phyloP scores from a whole-genome alignment of 768 basidiomycete species.

The Cystobasidium ongulense region DNA sequence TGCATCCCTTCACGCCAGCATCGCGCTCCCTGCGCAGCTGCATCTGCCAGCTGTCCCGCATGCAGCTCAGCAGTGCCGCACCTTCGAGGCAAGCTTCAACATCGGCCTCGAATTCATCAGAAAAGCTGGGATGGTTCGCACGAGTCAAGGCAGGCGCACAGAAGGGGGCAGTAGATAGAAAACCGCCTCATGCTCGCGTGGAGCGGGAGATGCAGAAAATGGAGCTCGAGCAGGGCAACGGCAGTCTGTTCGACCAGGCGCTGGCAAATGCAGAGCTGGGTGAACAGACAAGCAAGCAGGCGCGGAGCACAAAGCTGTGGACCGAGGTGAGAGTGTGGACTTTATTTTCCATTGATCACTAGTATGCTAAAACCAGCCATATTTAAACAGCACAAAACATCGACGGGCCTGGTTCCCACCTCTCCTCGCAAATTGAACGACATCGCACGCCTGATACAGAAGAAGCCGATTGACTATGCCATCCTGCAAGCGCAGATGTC shows the following conservation, averaged over 20 bases:
- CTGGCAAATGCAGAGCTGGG: neutral
- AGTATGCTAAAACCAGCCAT: neutral
- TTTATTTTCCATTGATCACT: no score
- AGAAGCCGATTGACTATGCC: conserved; percentile 85
- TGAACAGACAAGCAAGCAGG: neutral
- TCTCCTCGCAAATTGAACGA: conserved; percentile 80
- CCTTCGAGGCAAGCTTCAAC: conserved; percentile 5
- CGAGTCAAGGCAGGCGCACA: neutral
- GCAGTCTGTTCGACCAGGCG: conserved; percentile 14
- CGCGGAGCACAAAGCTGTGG: neutral
- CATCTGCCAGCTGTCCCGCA: neutral
- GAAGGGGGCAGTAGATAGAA: conserved; percentile 6
- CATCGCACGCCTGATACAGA: conserved; percentile 73
- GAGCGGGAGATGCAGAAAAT: conserved; percentile 7
- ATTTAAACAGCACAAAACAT: conserved; percentile 72
- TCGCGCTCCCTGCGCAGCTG: neutral
- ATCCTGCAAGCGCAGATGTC: conserved; percentile 96
- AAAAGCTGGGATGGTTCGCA: neutral
- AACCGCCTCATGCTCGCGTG: neutral
- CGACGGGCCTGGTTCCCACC: conserved; percentile 84
- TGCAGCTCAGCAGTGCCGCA: neutral
- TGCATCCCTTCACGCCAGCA: neutral
- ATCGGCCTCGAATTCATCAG: neutral
- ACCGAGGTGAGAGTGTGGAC: conserved; percentile 1
- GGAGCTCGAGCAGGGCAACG: conserved; percentile 1